A percentile compares a stretch with the other conserved stretches of the same genome.
Evolutionary conservation across 2,329 filamentous ascomycete species (phyloP).

Genomic region (Paraphoma sp.): DNA sequence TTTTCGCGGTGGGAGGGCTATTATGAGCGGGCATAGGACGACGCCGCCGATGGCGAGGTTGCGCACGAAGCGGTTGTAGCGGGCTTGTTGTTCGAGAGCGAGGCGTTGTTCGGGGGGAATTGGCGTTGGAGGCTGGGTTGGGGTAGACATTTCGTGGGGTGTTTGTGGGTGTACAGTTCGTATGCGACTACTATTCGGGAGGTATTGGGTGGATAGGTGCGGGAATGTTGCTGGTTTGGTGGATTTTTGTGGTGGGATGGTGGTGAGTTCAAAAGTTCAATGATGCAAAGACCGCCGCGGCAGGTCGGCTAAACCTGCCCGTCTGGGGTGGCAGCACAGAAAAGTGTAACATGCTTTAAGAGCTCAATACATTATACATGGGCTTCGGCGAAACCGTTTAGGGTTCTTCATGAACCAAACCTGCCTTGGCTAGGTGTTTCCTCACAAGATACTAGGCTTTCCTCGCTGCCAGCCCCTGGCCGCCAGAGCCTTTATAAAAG

Average conservation of each 20-base stretch:
- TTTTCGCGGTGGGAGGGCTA: constrained; percentile 66
- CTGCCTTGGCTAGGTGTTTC: too few relatives aligned
- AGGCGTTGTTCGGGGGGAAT: constrained; percentile 44
- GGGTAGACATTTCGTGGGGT: constrained; percentile 30
- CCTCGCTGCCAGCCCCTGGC: too few relatives aligned
- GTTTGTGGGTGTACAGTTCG: not conserved
- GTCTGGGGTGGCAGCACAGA: not conserved
- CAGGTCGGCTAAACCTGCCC: constrained; percentile 36
- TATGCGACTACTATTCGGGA: not conserved
- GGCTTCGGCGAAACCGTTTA: too few relatives aligned
- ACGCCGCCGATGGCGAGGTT: constrained; percentile 58
- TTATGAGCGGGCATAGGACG: constrained; percentile 61
- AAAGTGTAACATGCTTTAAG: not conserved
- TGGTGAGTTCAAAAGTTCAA: constrained; percentile 30
- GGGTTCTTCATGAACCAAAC: too few relatives aligned
- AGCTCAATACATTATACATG: not conserved
- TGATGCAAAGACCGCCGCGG: constrained; percentile 33
- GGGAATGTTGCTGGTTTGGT: constrained; percentile 1
- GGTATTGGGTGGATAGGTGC: not conserved
- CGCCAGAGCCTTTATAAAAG: too few relatives aligned
- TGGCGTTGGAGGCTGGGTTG: constrained; percentile 31
- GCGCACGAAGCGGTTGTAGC: constrained; percentile 45
- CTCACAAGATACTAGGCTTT: too few relatives aligned
- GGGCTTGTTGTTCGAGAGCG: constrained; percentile 38
- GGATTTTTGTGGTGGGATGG: constrained; percentile 1